Conservation (phyloP, 129 eudicot genomes). For the Pittosporum tobira region DNA sequence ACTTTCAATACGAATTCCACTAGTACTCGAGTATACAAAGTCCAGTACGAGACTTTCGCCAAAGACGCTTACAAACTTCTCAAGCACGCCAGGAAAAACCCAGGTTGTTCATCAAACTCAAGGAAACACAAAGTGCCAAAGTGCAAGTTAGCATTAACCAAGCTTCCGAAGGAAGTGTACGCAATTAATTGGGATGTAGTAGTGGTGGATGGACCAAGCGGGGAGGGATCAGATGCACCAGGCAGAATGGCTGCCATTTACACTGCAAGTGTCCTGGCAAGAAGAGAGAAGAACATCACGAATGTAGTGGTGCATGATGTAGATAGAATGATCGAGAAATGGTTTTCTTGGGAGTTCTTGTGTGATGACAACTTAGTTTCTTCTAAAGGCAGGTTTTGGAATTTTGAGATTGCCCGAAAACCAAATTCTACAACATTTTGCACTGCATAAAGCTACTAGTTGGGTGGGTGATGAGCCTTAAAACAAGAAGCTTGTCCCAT, state of each 20-base stretch:
- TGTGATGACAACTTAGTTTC: slow-evolving; percentile 70
- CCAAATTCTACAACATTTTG: slow-evolving; percentile 44
- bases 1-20: slow-evolving; percentile 9
- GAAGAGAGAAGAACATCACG: slow-evolving; percentile 54
- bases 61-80: slow-evolving; percentile 65
- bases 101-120: slow-evolving; percentile 27
- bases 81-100: slow-evolving; percentile 48
- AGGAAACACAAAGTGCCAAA: slow-evolving; percentile 20
- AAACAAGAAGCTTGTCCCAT: not conserved
- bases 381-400: slow-evolving; percentile 83
- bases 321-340: slow-evolving; percentile 68
- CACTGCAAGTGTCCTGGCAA: slow-evolving; percentile 62
- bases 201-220: slow-evolving; percentile 76
- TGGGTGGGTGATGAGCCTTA: not conserved
- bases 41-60: slow-evolving; percentile 46
- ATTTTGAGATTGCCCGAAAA: slow-evolving; percentile 35
- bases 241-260: slow-evolving; percentile 87
- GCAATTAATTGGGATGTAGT: slow-evolving; percentile 67
- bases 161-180: slow-evolving; percentile 49
- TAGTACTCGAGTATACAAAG: slow-evolving; percentile 25
- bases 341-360: slow-evolving; percentile 92
- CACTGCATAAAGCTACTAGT: slow-evolving; percentile 1
- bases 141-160: slow-evolving; percentile 49
- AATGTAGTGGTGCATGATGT: slow-evolving; percentile 81
- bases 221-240: slow-evolving; percentile 51